phyloP scores from a whole-genome alignment of 164 flowering plant species.

The Tetracentron sinense region DNA sequence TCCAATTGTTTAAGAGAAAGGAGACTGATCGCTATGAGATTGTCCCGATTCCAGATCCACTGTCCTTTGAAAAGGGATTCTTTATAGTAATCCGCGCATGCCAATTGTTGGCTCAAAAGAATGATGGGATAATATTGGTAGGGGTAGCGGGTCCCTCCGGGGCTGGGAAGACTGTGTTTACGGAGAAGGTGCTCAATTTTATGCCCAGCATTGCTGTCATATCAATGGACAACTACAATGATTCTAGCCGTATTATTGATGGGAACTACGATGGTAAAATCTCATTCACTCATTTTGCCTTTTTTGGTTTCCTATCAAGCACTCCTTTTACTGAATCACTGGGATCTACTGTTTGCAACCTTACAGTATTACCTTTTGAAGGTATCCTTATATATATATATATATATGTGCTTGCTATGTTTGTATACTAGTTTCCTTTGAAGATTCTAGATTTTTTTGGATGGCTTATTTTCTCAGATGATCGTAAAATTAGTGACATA shows the following conservation, averaged over 20 bases:
- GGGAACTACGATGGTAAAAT: slow-evolving; percentile 94
- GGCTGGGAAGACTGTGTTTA: slow-evolving; percentile 92
- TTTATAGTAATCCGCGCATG: slow-evolving; percentile 86
- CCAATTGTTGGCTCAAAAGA: slow-evolving; percentile 81
- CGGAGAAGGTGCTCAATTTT: slow-evolving; percentile 83
- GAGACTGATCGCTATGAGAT: slow-evolving; percentile 73
- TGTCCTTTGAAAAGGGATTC: slow-evolving; percentile 95
- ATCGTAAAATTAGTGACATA: neutral
- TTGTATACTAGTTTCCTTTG: too few relatives aligned
- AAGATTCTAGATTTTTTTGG: too few relatives aligned
- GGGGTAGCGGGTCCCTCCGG: slow-evolving; percentile 98
- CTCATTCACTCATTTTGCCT: slow-evolving; percentile 6
- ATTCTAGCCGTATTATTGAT: slow-evolving; percentile 83
- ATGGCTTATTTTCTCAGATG: too few relatives aligned
- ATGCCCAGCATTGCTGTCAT: slow-evolving; percentile 92
- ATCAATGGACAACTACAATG: slow-evolving; percentile 96
- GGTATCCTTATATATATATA: too few relatives aligned
- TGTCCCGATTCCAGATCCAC: slow-evolving; percentile 55
- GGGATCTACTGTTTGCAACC: neutral
- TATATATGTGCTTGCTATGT: neutral
- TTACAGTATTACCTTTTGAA: too few relatives aligned
- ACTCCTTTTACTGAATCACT: neutral
- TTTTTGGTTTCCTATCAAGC: slow-evolving; percentile 2
- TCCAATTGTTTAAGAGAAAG: slow-evolving; percentile 63
- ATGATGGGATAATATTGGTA: slow-evolving; percentile 75